These are phyloP conservation scores for Alloteropsis semialata DNA, from an alignment of 176 grass and related monocot genomes.

Conservation along the genomic window DNA sequence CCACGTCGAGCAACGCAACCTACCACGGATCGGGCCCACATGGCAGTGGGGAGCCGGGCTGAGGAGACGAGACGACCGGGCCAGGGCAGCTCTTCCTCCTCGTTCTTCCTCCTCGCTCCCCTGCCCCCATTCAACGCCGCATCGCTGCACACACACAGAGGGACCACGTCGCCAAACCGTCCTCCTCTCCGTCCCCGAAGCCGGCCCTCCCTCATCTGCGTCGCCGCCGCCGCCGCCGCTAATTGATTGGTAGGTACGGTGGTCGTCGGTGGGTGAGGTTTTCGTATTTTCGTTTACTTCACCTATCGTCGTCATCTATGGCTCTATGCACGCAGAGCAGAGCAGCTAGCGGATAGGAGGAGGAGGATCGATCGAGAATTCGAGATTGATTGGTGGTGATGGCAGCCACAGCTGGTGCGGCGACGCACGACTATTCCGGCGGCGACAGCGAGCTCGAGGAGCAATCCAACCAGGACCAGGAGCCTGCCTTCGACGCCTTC, in stretches of 20 bases:
- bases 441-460: conserved; percentile 42
- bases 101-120: not conserved
- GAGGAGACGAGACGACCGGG: not conserved
- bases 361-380: too few species aligned
- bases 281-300: not conserved
- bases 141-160: too few species aligned
- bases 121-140: not conserved
- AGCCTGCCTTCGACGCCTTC: conserved; percentile 75
- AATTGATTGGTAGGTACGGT: not conserved
- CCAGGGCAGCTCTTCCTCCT: not conserved
- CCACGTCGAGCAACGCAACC: too few species aligned
- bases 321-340: not conserved
- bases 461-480: conserved; percentile 41
- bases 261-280: not conserved
- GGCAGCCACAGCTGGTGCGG: not conserved
- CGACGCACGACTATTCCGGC: not conserved
- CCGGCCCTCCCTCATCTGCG: too few species aligned
- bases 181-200: not conserved
- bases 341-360: too few species aligned
- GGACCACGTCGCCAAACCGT: too few species aligned
- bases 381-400: too few species aligned
- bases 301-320: not conserved
- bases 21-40: too few species aligned
- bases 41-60: too few species aligned
- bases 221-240: not conserved